Evolutionary conservation across 148 eudicot species (phyloP), one percentile per base, ranked within the genome.

Genomic region (Camellia sinensis): DNA sequence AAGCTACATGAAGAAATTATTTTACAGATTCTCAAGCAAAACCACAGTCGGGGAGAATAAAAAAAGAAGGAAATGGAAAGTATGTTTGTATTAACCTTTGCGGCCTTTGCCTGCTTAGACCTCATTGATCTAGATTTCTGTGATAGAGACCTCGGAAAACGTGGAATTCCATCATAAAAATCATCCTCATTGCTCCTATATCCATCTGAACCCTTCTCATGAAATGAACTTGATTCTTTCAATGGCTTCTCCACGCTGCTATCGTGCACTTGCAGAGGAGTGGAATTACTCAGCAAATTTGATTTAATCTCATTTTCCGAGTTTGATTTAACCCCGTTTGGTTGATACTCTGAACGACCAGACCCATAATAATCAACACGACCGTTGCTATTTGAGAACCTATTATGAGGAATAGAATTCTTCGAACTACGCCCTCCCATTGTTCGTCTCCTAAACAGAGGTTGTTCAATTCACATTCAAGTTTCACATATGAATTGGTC

Each of bases 131-230:
- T 87, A 17, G 91, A 88, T 76, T 91, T 92, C 12, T 80, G 88
- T 0, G 94, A 89, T 29, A 88, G 82, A 61, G 80, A 82, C 79
- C 83, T 84, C 2, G 89, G 91, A 65, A 86, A 80, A 37, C 90
- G 90, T 59, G 98, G 98, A 73, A 94, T 94, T 80, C 98, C 98
- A 84, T 94, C 98, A 82, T 94, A 94, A 73, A 92, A 89, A 41
- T 88, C 94, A 86, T 94, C 94, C 65, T 87, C 88, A 80, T 77
- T 75, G 61, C 74, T 81, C 19, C 74, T 79, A 65, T 74, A 83
- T 70, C 74, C 68, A 11, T 67, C 54, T n/a, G 78, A 15, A 45
- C 48, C 67, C 69, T 21, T 56, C 6, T 77, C 79, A 64, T 57
- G 61, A 75, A 40, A 83, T 13, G 63, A 71, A 78, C 44, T 64